Conservation (phyloP, 345 rosid genomes). For the Lepidium sativum region DNA sequence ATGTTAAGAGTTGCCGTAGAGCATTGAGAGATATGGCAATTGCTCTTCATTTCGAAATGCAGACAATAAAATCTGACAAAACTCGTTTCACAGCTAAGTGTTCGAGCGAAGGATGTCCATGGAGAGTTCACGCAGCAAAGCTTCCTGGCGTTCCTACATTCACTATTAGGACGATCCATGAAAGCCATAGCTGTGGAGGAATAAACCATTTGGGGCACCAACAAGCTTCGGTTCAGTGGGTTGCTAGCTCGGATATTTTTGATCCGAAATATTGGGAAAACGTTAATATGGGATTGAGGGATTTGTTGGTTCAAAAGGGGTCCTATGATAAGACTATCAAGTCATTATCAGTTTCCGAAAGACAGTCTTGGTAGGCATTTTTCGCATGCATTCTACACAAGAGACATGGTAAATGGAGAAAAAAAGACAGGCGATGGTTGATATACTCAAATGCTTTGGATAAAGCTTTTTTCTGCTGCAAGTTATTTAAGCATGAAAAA, state of each 20-base stretch:
- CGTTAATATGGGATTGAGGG: no score
- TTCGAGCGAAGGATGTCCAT: conserved; percentile 94
- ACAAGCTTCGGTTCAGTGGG: conserved; percentile 99
- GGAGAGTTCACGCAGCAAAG: conserved; percentile 98
- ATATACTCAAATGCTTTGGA: no score
- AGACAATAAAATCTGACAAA: conserved; percentile 96
- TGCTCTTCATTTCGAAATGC: conserved; percentile 96
- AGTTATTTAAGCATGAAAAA: no score
- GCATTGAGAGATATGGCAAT: conserved; percentile 94
- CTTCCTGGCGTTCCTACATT: conserved; percentile 97
- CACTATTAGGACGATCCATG: conserved; percentile 88
- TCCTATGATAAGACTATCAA: no score
- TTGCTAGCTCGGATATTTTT: conserved; percentile 86
- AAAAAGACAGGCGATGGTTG: no score
- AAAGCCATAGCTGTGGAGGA: conserved; percentile 84
- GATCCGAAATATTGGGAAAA: no score
- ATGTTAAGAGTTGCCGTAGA: conserved; percentile 92
- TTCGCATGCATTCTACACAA: no score
- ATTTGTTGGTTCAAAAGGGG: no score
- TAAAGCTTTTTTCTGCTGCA: no score
- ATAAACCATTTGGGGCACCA: conserved; percentile 94
- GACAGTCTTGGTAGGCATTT: no score
- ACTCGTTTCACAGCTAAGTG: conserved; percentile 97
- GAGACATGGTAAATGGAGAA: no score
- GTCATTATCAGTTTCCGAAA: no score